Evolutionary conservation across 805 yeast genomes (phyloP).

Genomic region (Ascoidea rubescens): DNA sequence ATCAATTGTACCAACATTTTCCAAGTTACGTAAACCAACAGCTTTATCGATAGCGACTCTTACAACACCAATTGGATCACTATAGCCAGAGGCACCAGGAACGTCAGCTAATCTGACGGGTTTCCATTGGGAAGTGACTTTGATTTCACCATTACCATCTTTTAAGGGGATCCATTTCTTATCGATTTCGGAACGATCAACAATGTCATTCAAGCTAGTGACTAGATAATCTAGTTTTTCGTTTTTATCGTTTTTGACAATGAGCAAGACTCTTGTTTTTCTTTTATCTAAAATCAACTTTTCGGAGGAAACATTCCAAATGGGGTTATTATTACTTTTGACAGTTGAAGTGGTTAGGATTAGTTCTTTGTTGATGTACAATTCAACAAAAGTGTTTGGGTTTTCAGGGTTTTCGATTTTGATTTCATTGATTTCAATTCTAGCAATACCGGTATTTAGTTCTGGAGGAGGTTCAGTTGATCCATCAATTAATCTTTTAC

Average conservation of each 20-base stretch:
- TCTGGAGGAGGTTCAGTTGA: constrained; percentile 79
- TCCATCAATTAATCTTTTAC: constrained; percentile 60
- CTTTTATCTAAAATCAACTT: constrained; percentile 61
- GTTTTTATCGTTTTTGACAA: constrained; percentile 48
- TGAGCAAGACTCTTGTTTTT: constrained; percentile 50
- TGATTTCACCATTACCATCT: constrained; percentile 58
- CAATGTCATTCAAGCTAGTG: constrained; percentile 45
- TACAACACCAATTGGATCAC: constrained; percentile 90
- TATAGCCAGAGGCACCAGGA: constrained; percentile 63
- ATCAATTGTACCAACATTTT: constrained; percentile 80
- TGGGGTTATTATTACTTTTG: constrained; percentile 52
- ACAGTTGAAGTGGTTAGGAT: constrained; percentile 42
- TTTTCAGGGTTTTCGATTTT: constrained; percentile 27
- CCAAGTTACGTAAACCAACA: constrained; percentile 66
- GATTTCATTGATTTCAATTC: constrained; percentile 38
- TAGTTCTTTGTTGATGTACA: constrained; percentile 49
- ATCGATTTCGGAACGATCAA: constrained; percentile 69
- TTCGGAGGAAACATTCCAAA: constrained; percentile 51
- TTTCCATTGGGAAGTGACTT: constrained; percentile 65
- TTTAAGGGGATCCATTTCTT: constrained; percentile 64
- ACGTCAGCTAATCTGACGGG: constrained; percentile 66
- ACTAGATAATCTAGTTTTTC: constrained; percentile 45
- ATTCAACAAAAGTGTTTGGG: constrained; percentile 53
- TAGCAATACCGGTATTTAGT: constrained; percentile 82
- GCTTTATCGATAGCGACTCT: constrained; percentile 64